These are phyloP conservation scores for Acanthamoeba divionensis DNA, from an alignment of 208 protist genomes.

Conservation along the genomic window DNA sequence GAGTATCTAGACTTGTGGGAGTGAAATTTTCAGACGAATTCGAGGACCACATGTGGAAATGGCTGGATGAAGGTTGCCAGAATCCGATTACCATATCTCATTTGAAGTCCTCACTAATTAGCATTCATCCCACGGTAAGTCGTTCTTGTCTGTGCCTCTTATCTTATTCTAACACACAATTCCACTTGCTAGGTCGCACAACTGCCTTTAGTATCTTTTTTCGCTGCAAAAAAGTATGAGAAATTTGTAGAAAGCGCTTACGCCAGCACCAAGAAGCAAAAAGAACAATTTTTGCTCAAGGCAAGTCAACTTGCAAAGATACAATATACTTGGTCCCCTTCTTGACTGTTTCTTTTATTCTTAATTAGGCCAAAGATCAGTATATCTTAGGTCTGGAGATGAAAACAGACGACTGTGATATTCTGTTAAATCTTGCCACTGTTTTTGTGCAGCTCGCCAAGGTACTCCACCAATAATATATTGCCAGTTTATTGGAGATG, in stretches of 20 bases:
- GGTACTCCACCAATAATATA: too few relatives aligned
- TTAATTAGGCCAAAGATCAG: background rate
- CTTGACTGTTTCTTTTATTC: background rate
- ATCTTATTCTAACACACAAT: too few relatives aligned
- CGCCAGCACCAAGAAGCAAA: constrained; percentile 46
- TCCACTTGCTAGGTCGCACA: constrained; percentile 35
- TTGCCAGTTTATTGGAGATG: too few relatives aligned
- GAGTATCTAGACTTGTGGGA: background rate
- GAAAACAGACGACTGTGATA: constrained; percentile 14
- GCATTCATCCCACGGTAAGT: constrained; percentile 32
- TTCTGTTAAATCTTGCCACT: constrained; percentile 1
- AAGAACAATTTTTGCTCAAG: constrained; percentile 26
- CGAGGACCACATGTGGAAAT: background rate
- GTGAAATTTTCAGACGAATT: constrained; percentile 15
- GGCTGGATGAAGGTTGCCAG: too few relatives aligned
- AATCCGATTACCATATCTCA: too few relatives aligned
- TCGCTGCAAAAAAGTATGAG: constrained; percentile 34
- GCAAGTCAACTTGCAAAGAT: background rate
- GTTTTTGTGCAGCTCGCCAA: background rate
- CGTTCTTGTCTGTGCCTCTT: too few relatives aligned
- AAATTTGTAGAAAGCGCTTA: constrained; percentile 29
- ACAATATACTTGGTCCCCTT: background rate
- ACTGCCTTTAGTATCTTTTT: constrained; percentile 29
- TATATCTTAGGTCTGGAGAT: constrained; percentile 35
- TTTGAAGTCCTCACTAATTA: too few relatives aligned